Percentiles rank a stretch among this genome's conserved stretches.
These are phyloP conservation scores for Triticum monococcum DNA, from an alignment of 176 grass and related monocot genomes.

Conservation along the genomic window DNA sequence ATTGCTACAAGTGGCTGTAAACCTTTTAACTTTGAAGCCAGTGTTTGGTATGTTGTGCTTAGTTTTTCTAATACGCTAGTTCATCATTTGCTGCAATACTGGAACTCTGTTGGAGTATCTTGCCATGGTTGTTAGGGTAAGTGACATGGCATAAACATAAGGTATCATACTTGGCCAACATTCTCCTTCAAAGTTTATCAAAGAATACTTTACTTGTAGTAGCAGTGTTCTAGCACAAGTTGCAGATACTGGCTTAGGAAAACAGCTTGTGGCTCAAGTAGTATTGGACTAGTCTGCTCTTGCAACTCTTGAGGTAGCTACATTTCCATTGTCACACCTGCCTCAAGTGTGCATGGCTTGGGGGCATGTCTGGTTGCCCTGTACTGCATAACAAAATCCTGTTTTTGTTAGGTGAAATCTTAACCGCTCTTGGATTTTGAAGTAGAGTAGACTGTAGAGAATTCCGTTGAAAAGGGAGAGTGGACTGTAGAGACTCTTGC, in stretches of 20 bases:
- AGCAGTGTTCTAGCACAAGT: too few relatives aligned
- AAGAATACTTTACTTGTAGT: too few relatives aligned
- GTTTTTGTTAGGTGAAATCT: too few relatives aligned
- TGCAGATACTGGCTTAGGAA: not conserved
- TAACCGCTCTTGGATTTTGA: too few relatives aligned
- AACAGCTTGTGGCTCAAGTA: not conserved
- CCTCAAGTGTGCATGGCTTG: too few relatives aligned
- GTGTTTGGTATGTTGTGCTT: not conserved
- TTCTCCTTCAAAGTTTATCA: too few relatives aligned
- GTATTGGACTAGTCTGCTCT: not conserved
- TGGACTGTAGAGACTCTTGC: too few relatives aligned
- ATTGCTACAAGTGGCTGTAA: constrained; percentile 7
- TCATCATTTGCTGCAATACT: not conserved
- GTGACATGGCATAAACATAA: not conserved
- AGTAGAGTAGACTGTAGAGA: too few relatives aligned
- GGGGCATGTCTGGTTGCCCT: too few relatives aligned
- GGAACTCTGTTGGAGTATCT: not conserved
- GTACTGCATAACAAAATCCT: too few relatives aligned
- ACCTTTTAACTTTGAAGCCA: not conserved
- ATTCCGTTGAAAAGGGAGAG: too few relatives aligned
- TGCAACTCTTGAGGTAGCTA: not conserved
- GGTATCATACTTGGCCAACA: too few relatives aligned
- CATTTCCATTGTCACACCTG: not conserved
- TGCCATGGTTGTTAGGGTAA: not conserved
- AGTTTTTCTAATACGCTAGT: not conserved